phyloP scores from a whole-genome alignment of 2,329 filamentous ascomycete genomes.

The Cordyceps cateniannulata region DNA sequence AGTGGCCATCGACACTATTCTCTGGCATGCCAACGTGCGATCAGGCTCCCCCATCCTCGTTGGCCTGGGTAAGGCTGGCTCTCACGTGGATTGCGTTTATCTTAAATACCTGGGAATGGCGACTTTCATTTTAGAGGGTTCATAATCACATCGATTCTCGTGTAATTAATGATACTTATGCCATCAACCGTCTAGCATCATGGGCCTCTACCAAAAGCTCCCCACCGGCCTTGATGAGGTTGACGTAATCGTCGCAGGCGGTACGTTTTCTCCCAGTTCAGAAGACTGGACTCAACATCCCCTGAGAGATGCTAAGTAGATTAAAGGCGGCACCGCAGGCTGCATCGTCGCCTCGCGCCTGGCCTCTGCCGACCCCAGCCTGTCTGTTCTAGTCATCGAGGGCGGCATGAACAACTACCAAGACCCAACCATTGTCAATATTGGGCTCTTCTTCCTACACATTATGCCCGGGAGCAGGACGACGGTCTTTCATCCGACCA shows the following conservation, averaged over 20 bases:
- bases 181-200: background rate
- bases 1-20: background rate
- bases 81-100: background rate
- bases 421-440: conserved; percentile 22
- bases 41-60: background rate
- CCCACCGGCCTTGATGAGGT: conserved; percentile 11
- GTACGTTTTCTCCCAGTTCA: background rate
- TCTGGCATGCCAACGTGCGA: background rate
- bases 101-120: too few relatives aligned
- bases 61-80: background rate
- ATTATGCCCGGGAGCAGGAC: conserved; percentile 19
- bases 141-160: too few relatives aligned
- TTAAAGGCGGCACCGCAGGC: conserved; percentile 25
- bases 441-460: conserved; percentile 21
- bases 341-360: conserved; percentile 26
- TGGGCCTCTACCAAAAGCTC: background rate
- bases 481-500: conserved; percentile 22
- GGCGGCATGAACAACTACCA: conserved; percentile 23
- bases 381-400: conserved; percentile 27
- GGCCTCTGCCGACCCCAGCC: conserved; percentile 21
- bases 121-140: too few relatives aligned
- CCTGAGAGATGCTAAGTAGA: background rate
- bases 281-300: background rate
- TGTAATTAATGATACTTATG: too few relatives aligned
- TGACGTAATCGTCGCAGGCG: conserved; percentile 20